phyloP scores from a whole-genome alignment of 352 stramenopile species.

The Globisporangium polare region DNA sequence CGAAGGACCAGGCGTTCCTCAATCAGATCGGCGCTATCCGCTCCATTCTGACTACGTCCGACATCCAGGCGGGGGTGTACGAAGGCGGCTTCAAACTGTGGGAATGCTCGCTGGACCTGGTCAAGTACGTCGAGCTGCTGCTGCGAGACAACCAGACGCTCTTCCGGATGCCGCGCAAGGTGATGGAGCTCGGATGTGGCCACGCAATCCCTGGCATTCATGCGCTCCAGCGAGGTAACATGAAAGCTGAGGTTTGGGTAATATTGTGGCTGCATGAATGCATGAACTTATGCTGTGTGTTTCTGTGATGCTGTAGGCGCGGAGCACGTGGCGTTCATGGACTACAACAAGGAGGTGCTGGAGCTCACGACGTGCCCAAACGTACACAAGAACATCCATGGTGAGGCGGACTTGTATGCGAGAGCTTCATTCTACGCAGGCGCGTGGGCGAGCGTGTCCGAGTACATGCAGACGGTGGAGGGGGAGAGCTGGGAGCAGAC shows the following conservation, averaged over 20 bases:
- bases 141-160: constrained; percentile 14
- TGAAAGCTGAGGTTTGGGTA: not conserved
- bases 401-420: constrained; percentile 20
- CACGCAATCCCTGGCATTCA: constrained; percentile 78
- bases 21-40: constrained; percentile 53
- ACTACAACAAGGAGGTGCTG: constrained; percentile 88
- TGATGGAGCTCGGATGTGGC: constrained; percentile 78
- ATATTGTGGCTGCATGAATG: not conserved
- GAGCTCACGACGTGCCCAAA: constrained; percentile 84
- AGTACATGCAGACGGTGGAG: constrained; percentile 44
- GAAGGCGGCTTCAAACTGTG: constrained; percentile 87
- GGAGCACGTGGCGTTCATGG: constrained; percentile 68
- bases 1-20: constrained; percentile 43
- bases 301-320: constrained; percentile 28
- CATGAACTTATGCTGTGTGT: constrained; percentile 5
- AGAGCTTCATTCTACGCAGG: constrained; percentile 72
- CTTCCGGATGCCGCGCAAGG: constrained; percentile 25
- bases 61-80: constrained; percentile 77
- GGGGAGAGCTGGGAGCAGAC: constrained; percentile 25
- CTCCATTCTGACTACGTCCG: constrained; percentile 65
- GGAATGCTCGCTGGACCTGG: constrained; percentile 77
- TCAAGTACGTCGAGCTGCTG: constrained; percentile 40
- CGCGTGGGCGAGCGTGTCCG: constrained; percentile 61
- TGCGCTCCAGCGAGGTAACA: constrained; percentile 55
- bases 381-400: constrained; percentile 42